Conservation (phyloP, 148 eudicot genomes). For the Chenopodium quinoa region DNA sequence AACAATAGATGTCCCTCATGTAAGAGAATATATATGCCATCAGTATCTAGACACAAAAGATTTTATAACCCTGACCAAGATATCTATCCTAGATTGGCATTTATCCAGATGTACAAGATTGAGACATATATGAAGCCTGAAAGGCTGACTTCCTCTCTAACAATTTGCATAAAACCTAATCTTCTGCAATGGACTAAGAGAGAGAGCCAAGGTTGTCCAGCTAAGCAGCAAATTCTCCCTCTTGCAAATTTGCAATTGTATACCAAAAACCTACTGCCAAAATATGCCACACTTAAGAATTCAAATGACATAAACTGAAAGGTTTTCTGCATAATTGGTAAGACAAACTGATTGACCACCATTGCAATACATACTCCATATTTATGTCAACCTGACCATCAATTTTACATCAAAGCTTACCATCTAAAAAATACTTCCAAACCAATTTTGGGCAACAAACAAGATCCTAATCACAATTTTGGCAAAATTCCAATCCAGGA, state of each 20-base stretch:
- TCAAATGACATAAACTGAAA: not conserved
- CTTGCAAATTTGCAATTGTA: not conserved
- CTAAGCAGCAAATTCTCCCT: conserved; percentile 8
- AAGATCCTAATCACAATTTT: not conserved
- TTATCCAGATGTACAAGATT: not conserved
- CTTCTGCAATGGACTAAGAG: conserved; percentile 1
- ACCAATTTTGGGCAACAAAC: conserved; percentile 1
- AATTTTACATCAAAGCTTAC: conserved; percentile 12
- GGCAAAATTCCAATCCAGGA: not conserved
- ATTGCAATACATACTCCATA: not conserved
- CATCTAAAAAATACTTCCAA: conserved; percentile 10
- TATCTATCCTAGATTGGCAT: not conserved
- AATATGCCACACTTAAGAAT: not conserved
- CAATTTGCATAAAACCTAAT: conserved; percentile 21
- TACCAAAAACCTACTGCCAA: not conserved
- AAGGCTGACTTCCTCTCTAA: conserved; percentile 4
- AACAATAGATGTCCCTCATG: not conserved
- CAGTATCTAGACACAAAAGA: not conserved
- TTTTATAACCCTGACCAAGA: not conserved
- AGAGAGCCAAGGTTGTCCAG: not conserved
- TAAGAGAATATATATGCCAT: not conserved
- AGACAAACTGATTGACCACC: not conserved
- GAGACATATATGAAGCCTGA: not conserved
- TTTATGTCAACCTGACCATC: not conserved
- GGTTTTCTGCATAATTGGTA: not conserved